Percentiles rank a stretch among this genome's conserved stretches.
phyloP scores from a whole-genome alignment of 2,329 filamentous ascomycete genomes.

The Stemphylium lycopersici region DNA sequence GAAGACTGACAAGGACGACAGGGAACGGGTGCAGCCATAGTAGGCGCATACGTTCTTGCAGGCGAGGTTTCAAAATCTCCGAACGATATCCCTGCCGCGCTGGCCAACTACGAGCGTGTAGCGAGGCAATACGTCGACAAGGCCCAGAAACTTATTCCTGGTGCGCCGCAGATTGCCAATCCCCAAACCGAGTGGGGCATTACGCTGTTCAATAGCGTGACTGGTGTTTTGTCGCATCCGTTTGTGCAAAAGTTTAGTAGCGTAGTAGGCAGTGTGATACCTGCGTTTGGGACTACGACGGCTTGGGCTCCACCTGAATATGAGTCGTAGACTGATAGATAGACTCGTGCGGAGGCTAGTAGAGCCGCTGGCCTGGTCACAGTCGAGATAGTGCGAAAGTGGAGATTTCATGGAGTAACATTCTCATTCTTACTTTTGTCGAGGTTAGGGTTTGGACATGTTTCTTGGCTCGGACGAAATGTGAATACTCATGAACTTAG shows the following conservation, averaged over 20 bases:
- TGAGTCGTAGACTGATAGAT: conserved; percentile 19
- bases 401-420: no score
- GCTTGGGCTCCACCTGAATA: conserved; percentile 23
- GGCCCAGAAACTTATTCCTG: conserved; percentile 32
- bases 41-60: conserved; percentile 50
- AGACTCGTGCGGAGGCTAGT: no score
- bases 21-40: conserved; percentile 43
- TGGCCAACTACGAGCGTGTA: conserved; percentile 29
- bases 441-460: no score
- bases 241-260: conserved; percentile 17
- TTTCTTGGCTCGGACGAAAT: no score
- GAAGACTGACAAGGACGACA: conserved; percentile 12
- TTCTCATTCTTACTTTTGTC: not conserved
- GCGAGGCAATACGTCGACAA: conserved; percentile 30
- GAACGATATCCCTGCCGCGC: conserved; percentile 27
- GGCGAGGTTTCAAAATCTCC: conserved; percentile 40
- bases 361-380: no score
- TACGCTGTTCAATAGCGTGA: conserved; percentile 20
- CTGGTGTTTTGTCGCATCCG: conserved; percentile 23
- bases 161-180: conserved; percentile 31
- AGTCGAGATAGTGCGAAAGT: no score
- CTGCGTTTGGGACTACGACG: conserved; percentile 22
- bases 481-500: conserved; percentile 20
- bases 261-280: conserved; percentile 15
- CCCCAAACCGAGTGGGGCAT: conserved; percentile 37